Evolutionary conservation across 345 rosid genomes (phyloP).

Genomic region (Aegle marmelos): DNA sequence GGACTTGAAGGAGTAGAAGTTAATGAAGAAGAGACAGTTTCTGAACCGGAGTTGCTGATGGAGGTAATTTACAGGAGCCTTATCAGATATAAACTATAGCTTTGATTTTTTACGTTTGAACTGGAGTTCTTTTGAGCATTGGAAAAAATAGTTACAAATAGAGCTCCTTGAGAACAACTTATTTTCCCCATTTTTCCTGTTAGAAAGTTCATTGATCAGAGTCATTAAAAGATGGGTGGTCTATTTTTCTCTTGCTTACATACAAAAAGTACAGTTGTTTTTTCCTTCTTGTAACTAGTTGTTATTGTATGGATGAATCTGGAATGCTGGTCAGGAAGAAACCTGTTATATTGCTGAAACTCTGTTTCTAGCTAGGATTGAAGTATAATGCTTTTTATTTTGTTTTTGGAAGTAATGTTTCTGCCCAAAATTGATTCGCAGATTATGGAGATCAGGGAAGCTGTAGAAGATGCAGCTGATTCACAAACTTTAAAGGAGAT

Average conservation of each 20-base stretch:
- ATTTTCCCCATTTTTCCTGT: too few relatives aligned
- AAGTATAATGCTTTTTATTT: not conserved
- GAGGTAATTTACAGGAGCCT: constrained; percentile 47
- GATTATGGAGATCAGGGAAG: constrained; percentile 94
- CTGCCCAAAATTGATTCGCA: constrained; percentile 27
- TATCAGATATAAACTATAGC: not conserved
- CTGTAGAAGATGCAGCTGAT: constrained; percentile 73
- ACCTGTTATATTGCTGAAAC: not conserved
- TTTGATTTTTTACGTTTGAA: not conserved
- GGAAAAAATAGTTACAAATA: not conserved
- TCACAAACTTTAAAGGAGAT: constrained; percentile 55
- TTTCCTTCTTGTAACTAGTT: not conserved
- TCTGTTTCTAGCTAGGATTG: not conserved
- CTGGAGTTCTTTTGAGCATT: not conserved
- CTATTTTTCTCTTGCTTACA: not conserved
- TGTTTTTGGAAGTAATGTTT: not conserved
- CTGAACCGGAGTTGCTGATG: constrained; percentile 66
- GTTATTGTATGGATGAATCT: not conserved
- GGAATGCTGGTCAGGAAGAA: not conserved
- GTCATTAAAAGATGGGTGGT: not conserved
- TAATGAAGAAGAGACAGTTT: constrained; percentile 86
- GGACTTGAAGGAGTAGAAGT: constrained; percentile 68
- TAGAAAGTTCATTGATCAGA: not conserved
- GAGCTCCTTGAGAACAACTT: not conserved
- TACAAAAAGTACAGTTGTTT: not conserved